Conservation (phyloP, 345 rosid genomes). For the Anastatica hierochuntica region DNA sequence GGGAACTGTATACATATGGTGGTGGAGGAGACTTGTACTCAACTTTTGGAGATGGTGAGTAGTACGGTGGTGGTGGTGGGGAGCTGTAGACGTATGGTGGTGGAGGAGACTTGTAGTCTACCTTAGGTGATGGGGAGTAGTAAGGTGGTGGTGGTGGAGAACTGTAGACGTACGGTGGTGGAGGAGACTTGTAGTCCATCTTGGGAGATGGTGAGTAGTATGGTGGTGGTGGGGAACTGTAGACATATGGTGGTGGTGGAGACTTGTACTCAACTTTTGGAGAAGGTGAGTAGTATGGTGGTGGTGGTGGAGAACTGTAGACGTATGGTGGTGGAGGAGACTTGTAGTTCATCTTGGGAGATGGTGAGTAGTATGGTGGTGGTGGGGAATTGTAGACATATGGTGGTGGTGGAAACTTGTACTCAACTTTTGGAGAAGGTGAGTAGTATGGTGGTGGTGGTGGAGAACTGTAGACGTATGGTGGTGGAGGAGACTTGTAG, state of each 20-base stretch:
- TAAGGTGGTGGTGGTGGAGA: constrained; percentile 10
- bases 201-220: not conserved
- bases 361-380: constrained; percentile 11
- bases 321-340: constrained; percentile 15
- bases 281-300: constrained; percentile 2
- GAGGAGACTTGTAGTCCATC: not conserved
- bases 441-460: constrained; percentile 14
- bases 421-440: not conserved
- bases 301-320: constrained; percentile 4
- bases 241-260: constrained; percentile 5
- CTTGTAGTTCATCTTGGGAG: not conserved
- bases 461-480: constrained; percentile 2
- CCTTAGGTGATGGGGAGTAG: not conserved
- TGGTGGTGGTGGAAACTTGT: constrained; percentile 10
- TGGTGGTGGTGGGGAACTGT: constrained; percentile 9
- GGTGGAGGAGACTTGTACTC: constrained; percentile 10
- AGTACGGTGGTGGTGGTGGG: constrained; percentile 7
- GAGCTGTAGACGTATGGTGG: constrained; percentile 11
- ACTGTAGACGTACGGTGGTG: not conserved
- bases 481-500: constrained; percentile 10
- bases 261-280: not conserved
- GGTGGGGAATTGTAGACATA: constrained; percentile 5
- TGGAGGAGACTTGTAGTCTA: not conserved
- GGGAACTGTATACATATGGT: constrained; percentile 2
- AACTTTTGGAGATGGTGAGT: not conserved